Conservation (phyloP, 371 early-diverging fungal genomes). For the Actinomucor elegans region DNA sequence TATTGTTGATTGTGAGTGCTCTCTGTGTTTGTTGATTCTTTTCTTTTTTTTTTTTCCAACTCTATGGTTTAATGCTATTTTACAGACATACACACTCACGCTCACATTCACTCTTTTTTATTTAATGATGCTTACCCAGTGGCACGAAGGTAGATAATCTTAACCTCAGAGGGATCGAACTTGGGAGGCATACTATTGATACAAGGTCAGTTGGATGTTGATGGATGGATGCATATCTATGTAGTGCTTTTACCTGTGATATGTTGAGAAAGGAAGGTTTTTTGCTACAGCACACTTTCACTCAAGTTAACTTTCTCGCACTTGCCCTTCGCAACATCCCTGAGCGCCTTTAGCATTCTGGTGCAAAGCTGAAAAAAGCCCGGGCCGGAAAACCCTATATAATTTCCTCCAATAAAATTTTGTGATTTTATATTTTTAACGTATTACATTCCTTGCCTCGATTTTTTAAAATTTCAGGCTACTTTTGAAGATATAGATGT, state of each 20-base stretch:
- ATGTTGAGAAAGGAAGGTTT: slow-evolving; percentile 19
- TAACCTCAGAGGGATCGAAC: slow-evolving; percentile 31
- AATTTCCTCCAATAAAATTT: not conserved
- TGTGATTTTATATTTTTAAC: too few species aligned
- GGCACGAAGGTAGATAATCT: slow-evolving; percentile 88
- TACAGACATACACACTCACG: too few species aligned
- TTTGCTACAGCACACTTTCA: slow-evolving; percentile 7
- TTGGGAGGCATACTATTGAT: slow-evolving; percentile 69
- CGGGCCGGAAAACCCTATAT: not conserved
- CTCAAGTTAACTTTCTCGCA: not conserved
- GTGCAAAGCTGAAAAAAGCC: too few species aligned
- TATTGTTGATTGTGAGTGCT: too few species aligned
- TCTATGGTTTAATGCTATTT: too few species aligned
- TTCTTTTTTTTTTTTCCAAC: too few species aligned
- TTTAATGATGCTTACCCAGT: slow-evolving; percentile 88
- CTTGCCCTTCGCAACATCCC: not conserved
- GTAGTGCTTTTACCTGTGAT: slow-evolving; percentile 14
- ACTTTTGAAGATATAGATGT: too few species aligned
- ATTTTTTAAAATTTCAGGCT: too few species aligned
- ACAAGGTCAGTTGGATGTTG: not conserved
- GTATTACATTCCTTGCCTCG: too few species aligned
- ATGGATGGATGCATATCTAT: slow-evolving; percentile 9
- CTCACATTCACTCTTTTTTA: too few species aligned
- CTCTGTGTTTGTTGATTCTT: too few species aligned
- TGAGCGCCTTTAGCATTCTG: too few species aligned